Percentiles rank a stretch among this genome's conserved stretches.
Conservation (phyloP, 805 yeast genomes). For the Ogataea zsoltii region DNA sequence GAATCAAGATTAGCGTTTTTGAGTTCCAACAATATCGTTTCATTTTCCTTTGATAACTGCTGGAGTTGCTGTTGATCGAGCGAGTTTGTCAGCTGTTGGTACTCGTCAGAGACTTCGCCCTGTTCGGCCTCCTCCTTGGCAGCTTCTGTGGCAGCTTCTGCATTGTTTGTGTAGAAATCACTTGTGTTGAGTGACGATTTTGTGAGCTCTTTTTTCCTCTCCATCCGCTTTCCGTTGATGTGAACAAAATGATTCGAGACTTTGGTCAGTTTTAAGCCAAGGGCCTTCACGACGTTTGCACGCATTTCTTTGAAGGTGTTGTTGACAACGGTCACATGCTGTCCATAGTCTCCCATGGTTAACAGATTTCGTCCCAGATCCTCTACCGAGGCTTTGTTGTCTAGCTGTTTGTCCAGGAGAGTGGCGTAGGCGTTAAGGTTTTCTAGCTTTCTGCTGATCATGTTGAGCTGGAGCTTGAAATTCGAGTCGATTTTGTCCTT, state of each 20-base stretch:
- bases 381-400: conserved; percentile 53
- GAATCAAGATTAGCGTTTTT: conserved; percentile 63
- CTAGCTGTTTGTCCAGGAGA: conserved; percentile 51
- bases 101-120: conserved; percentile 35
- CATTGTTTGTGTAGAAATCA: conserved; percentile 11
- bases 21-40: conserved; percentile 48
- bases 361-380: conserved; percentile 28
- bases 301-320: conserved; percentile 45
- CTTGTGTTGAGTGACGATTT: conserved; percentile 31
- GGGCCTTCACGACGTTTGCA: conserved; percentile 48
- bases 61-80: conserved; percentile 54
- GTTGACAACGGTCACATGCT: conserved; percentile 37
- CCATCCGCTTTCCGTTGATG: conserved; percentile 50
- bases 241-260: conserved; percentile 47
- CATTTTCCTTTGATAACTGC: conserved; percentile 58
- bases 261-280: conserved; percentile 44
- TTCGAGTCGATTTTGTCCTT: conserved; percentile 31
- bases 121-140: conserved; percentile 37
- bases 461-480: conserved; percentile 26
- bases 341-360: conserved; percentile 39
- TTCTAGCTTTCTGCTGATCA: conserved; percentile 23
- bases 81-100: conserved; percentile 33
- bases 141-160: conserved; percentile 4
- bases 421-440: conserved; percentile 37
- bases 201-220: conserved; percentile 41